Evolutionary conservation across 345 rosid species (phyloP).

Genomic region (Reutealis trisperma): DNA sequence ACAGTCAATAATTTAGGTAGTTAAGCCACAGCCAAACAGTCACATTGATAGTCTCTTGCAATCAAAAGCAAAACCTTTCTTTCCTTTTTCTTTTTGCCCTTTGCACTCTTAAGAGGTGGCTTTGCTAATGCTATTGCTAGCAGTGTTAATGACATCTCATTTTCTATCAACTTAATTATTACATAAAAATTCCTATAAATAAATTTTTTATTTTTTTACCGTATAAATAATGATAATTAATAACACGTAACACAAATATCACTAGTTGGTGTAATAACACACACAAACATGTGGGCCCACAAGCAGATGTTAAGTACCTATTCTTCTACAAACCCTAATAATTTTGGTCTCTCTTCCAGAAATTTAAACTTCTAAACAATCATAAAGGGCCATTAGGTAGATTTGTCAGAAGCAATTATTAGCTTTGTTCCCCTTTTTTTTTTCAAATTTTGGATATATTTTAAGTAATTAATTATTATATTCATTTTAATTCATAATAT

Average conservation of each 20-base stretch:
- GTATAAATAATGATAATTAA: too few relatives aligned
- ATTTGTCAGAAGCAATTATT: slow-evolving; percentile 36
- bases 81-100: not conserved
- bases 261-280: too few relatives aligned
- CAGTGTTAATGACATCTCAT: slow-evolving; percentile 33
- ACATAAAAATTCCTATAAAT: too few relatives aligned
- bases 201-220: too few relatives aligned
- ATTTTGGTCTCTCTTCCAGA: slow-evolving; percentile 1
- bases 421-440: not conserved
- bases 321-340: slow-evolving; percentile 15
- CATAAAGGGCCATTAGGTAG: slow-evolving; percentile 27
- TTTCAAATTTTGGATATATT: too few relatives aligned
- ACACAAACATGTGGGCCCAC: slow-evolving; percentile 30
- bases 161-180: slow-evolving; percentile 11
- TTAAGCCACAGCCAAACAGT: slow-evolving; percentile 26
- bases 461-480: too few relatives aligned
- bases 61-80: too few relatives aligned
- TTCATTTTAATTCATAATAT: too few relatives aligned
- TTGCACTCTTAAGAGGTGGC: not conserved
- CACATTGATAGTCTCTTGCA: slow-evolving; percentile 12
- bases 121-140: slow-evolving; percentile 17
- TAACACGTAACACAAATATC: too few relatives aligned
- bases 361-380: slow-evolving; percentile 13
- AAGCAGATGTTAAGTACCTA: slow-evolving; percentile 23
- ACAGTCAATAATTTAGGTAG: slow-evolving; percentile 42